Evolutionary conservation across 179 eudicot genomes (phyloP).

Genomic region (Actinidia chinensis): DNA sequence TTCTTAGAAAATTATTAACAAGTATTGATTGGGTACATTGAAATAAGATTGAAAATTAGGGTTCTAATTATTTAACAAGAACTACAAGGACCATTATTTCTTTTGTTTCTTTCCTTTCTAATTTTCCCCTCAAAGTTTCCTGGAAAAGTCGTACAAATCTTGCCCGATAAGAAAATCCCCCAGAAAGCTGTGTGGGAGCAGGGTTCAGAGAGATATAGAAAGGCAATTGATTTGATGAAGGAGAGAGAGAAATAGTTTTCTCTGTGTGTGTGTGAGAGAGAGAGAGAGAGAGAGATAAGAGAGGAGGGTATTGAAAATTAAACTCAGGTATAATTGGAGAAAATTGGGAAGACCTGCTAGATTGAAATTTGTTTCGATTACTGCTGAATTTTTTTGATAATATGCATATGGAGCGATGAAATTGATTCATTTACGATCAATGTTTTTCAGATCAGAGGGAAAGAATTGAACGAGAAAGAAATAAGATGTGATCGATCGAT

Average conservation of each 20-base stretch:
- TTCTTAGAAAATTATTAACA: too few species aligned
- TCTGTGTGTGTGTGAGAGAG: neutral
- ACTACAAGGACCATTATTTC: too few species aligned
- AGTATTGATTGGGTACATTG: too few species aligned
- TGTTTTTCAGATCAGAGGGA: neutral
- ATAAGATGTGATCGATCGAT: neutral
- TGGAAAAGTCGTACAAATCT: conserved; percentile 3
- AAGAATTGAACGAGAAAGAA: too few species aligned
- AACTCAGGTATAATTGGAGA: neutral
- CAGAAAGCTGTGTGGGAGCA: neutral
- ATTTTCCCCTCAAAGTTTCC: conserved; percentile 6
- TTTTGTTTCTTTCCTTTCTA: neutral
- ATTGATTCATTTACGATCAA: neutral
- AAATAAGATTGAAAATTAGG: too few species aligned
- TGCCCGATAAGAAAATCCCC: conserved; percentile 15
- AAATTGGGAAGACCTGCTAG: neutral
- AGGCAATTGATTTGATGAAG: neutral
- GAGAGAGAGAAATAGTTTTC: neutral
- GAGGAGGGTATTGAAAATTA: neutral
- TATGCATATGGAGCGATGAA: neutral
- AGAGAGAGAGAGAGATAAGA: neutral
- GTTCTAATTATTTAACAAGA: too few species aligned
- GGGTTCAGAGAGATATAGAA: neutral
- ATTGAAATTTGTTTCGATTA: neutral
- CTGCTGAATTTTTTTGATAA: neutral